Evolutionary conservation across 345 rosid genomes (phyloP).

Genomic region (Kandelia obovata): DNA sequence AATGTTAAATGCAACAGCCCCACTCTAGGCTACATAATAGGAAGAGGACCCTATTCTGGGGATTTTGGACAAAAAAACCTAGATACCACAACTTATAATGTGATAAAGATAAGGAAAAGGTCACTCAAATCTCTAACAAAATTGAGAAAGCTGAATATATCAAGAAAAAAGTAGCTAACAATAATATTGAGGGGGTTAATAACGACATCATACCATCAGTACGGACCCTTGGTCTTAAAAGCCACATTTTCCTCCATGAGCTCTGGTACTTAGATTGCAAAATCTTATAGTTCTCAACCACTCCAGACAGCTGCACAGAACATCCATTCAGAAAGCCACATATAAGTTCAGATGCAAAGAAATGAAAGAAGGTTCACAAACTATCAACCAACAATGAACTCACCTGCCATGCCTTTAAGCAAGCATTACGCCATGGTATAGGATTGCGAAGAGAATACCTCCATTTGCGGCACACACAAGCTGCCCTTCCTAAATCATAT

Average conservation of each 20-base stretch:
- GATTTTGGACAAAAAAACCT: too few relatives aligned
- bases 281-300: slow-evolving; percentile 69
- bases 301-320: slow-evolving; percentile 54
- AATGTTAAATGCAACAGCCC: too few relatives aligned
- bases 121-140: background rate
- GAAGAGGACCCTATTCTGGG: too few relatives aligned
- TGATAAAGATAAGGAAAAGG: too few relatives aligned
- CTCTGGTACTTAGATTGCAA: slow-evolving; percentile 80
- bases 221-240: slow-evolving; percentile 84
- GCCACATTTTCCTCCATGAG: slow-evolving; percentile 99
- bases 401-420: slow-evolving; percentile 96
- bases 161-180: slow-evolving; percentile 1
- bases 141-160: background rate
- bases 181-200: background rate
- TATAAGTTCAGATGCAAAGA: slow-evolving; percentile 6
- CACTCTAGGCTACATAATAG: too few relatives aligned
- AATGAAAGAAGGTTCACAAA: slow-evolving; percentile 1
- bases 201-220: slow-evolving; percentile 59
- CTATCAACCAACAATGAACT: background rate
- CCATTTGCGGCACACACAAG: slow-evolving; percentile 93
- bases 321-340: slow-evolving; percentile 3
- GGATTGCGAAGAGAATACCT: slow-evolving; percentile 91
- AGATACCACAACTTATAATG: too few relatives aligned
- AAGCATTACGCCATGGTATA: slow-evolving; percentile 81
- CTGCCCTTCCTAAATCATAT: slow-evolving; percentile 79